These are phyloP conservation scores for Chiua sp. DNA, from an alignment of 1,284 basidiomycete genomes.

Conservation along the genomic window DNA sequence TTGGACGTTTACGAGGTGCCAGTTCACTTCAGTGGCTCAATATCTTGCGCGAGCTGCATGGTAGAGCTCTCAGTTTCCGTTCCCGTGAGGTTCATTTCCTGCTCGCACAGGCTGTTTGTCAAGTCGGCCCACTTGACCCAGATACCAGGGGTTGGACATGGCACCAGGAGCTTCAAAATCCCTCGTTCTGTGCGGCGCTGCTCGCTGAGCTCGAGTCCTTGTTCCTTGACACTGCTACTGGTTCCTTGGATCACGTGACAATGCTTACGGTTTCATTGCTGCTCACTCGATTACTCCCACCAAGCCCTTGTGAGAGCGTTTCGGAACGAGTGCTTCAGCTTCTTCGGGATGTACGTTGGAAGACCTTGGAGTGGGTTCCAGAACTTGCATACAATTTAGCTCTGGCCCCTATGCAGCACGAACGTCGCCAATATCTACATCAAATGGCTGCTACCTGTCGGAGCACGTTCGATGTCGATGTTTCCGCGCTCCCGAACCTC, in stretches of 20 bases:
- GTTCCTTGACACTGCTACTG: conserved; percentile 34
- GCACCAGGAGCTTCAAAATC: conserved; percentile 38
- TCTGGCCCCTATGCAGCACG: no score
- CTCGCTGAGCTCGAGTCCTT: conserved; percentile 38
- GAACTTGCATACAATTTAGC: conserved; percentile 38
- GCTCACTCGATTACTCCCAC: conserved; percentile 39
- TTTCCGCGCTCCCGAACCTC: conserved; percentile 15
- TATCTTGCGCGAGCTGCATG: conserved; percentile 46
- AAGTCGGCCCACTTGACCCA: conserved; percentile 40
- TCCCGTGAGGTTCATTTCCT: conserved; percentile 45
- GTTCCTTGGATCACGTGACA: conserved; percentile 44
- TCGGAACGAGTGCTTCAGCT: conserved; percentile 21
- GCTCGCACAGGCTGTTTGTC: conserved; percentile 45
- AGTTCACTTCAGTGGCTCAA: conserved; percentile 54
- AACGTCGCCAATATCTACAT: no score
- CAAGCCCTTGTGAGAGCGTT: conserved; percentile 14
- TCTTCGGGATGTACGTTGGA: conserved; percentile 35
- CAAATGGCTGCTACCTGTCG: conserved; percentile 45
- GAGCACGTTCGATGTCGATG: conserved; percentile 45
- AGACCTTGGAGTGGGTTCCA: conserved; percentile 43
- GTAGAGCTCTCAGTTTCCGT: conserved; percentile 41
- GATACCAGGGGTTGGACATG: conserved; percentile 26
- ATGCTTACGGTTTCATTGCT: conserved; percentile 41
- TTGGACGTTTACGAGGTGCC: conserved; percentile 47
- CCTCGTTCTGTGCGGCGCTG: conserved; percentile 38